Evolutionary conservation across 345 rosid genomes (phyloP), one percentile per base, ranked within the genome.

Genomic region (Brassica juncea): DNA sequence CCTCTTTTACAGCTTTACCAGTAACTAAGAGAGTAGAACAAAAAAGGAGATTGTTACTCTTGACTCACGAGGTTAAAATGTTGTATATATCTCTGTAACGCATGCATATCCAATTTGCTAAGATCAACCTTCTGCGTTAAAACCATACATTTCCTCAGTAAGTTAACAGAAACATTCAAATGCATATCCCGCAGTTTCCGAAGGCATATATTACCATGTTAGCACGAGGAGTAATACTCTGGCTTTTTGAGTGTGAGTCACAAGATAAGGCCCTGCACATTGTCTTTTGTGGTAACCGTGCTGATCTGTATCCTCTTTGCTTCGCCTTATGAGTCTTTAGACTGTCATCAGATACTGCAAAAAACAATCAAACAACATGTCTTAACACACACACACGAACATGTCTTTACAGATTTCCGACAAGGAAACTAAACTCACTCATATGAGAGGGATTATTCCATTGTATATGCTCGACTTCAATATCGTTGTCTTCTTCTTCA

Each of bases 61-160:
- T 2, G 23, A 82, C 97, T 88, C 79, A 94, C 99, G 3, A 92
- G 97, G 88, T 94, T 92, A 83, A 90, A 94, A 75, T 92, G 94
- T 77, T 87, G 89, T 90, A 88, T 84, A 77, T 94, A 92, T 91
- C 90, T 90, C 91, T 89, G 85, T 54, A 94, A 81, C 5, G 98
- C 95, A 80, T 89, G 86, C 87, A 88, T 88, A 87, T 95, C 98
- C 86, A 93, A 81, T 80, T 90, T 95, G 87, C 93, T 87, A 14
- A 95, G 90, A 86, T 95, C 98, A 80, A 93, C 87, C 82, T 86
- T 94, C 94, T 94, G 84, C 70, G 68, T n/a, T 1, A 69, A 10
- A 75, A 23, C 54, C 54, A 64, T 25, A 63, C 10, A 9, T 7
- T 67, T 7, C 16, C 66, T 4, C 30, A 62, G 59, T 37, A 68